Conservation (phyloP, 768 basidiomycete genomes). For the Tubosaeta sp. region DNA sequence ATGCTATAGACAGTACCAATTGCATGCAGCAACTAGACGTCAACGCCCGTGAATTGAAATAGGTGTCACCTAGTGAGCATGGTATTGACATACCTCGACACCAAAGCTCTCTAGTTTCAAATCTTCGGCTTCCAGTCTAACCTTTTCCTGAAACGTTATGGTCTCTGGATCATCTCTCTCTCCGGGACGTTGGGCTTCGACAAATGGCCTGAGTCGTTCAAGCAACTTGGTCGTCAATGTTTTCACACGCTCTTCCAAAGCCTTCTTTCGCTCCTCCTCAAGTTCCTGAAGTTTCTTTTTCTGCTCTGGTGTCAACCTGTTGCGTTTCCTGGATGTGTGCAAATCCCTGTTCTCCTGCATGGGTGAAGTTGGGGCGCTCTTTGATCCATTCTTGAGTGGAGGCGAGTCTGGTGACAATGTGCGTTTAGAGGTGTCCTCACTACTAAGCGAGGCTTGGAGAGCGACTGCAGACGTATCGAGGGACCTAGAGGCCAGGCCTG, state of each 20-base stretch:
- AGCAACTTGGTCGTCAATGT: constrained; percentile 73
- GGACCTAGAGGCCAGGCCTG: constrained; percentile 6
- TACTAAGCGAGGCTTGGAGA: constrained; percentile 15
- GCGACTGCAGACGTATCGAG: constrained; percentile 15
- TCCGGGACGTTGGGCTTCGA: constrained; percentile 84
- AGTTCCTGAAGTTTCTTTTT: constrained; percentile 77
- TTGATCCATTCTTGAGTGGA: constrained; percentile 16
- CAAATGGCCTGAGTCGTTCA: constrained; percentile 84
- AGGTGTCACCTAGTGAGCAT: background rate
- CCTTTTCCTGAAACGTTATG: constrained; percentile 66
- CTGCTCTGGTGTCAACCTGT: constrained; percentile 76
- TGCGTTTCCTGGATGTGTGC: constrained; percentile 30
- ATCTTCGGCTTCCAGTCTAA: constrained; percentile 86
- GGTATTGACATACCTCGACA: constrained; percentile 62
- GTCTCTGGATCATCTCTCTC: constrained; percentile 83
- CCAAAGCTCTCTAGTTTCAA: constrained; percentile 97
- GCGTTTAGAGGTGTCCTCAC: constrained; percentile 18
- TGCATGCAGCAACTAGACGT: constrained; percentile 70
- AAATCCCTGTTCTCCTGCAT: constrained; percentile 38
- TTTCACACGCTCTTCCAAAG: constrained; percentile 73
- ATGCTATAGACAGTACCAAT: constrained; percentile 90
- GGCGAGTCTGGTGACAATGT: constrained; percentile 14
- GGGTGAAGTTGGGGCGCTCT: constrained; percentile 23
- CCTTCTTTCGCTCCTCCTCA: constrained; percentile 75
- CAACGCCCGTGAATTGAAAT: background rate